Base-by-base conservation (phyloP, 768 basidiomycete genomes). In the Clavulina sp. region DNA sequence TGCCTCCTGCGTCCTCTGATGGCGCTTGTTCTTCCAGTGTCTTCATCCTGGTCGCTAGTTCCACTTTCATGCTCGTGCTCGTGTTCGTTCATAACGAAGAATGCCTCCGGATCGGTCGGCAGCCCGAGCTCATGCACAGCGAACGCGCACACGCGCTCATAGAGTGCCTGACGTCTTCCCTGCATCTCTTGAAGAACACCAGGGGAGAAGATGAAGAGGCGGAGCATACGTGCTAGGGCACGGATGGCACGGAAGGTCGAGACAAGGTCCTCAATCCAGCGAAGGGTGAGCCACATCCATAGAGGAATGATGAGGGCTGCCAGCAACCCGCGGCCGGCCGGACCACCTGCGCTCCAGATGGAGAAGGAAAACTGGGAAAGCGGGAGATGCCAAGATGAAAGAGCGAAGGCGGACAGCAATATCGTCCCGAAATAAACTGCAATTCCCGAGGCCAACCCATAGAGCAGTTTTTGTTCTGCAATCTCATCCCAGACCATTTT, bases 401-500 rank as follows among this genome's bases (percentile, higher is more conserved):
- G 84, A 38, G 80, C 32, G 32, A 78, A 32, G 28, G 77, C 65
- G 9, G 73, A 65, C 18, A 62, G 54, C 31, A 70, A 50, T n/a
- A n/a, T n/a, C n/a, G n/a, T n/a, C n/a, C n/a, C n/a, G n/a, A n/a
- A n/a, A 76, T 84, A 87, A 29, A 87, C 83, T 49, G 72, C 66
- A 3, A 83, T 54, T 1, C 84, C 85, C 0, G 84, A 80, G 5
- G 78, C 59, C 31, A 91, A 71, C 6, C 88, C 88, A 58, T 85
- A 86, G 21, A 81, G 75, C 50, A 89, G 77, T 62, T 88, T 89
- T 64, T 85, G 84, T 61, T 89, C 84, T 7, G 86, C 84, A 56
- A 89, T 85, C 62, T 89, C 86, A 59, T 89, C 87, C 73, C 77
- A 87, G 0, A 84, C 87, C 60, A 89, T 83, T 68, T 81, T 83